Percentiles rank a stretch among this genome's conserved stretches.
These are phyloP conservation scores for Nematodospora valgi DNA, from an alignment of 805 yeast species.

Conservation along the genomic window DNA sequence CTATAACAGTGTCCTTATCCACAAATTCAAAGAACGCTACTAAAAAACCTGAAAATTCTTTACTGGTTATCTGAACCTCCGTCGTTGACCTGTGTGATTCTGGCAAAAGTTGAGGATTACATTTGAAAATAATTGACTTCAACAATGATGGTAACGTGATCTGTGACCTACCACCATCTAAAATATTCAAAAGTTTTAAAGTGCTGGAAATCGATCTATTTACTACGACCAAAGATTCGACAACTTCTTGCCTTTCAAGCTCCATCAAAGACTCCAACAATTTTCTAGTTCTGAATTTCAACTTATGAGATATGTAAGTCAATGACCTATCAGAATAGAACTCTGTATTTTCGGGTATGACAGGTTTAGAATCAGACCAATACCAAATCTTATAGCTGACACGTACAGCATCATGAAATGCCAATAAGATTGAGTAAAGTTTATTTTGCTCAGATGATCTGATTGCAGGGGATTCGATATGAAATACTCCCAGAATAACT, in stretches of 20 bases:
- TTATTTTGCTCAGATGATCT: conserved; percentile 50
- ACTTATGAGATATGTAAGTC: conserved; percentile 46
- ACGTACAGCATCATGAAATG: conserved; percentile 58
- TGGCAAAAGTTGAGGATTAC: conserved; percentile 29
- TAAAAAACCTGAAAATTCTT: conserved; percentile 49
- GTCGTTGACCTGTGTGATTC: conserved; percentile 44
- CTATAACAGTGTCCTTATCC: conserved; percentile 76
- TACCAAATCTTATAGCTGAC: conserved; percentile 66
- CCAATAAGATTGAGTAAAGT: conserved; percentile 53
- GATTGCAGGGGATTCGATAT: conserved; percentile 59
- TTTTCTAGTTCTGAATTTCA: conserved; percentile 67
- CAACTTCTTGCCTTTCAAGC: conserved; percentile 68
- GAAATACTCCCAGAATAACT: conserved; percentile 77
- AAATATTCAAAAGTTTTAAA: conserved; percentile 64
- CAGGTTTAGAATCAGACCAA: conserved; percentile 51
- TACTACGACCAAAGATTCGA: conserved; percentile 60
- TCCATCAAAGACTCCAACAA: conserved; percentile 61
- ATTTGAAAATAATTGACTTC: conserved; percentile 49
- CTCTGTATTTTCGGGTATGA: conserved; percentile 1
- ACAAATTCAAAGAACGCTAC: conserved; percentile 60
- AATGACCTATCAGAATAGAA: conserved; percentile 20
- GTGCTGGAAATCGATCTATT: conserved; percentile 12
- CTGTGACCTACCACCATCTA: conserved; percentile 83
- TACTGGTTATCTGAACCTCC: conserved; percentile 44
- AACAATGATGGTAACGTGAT: conserved; percentile 67